A percentile compares a stretch with the other conserved stretches of the same genome.
phyloP scores from a whole-genome alignment of 495 filamentous ascomycete genomes.

The Melanomma pulvis-pyrius region DNA sequence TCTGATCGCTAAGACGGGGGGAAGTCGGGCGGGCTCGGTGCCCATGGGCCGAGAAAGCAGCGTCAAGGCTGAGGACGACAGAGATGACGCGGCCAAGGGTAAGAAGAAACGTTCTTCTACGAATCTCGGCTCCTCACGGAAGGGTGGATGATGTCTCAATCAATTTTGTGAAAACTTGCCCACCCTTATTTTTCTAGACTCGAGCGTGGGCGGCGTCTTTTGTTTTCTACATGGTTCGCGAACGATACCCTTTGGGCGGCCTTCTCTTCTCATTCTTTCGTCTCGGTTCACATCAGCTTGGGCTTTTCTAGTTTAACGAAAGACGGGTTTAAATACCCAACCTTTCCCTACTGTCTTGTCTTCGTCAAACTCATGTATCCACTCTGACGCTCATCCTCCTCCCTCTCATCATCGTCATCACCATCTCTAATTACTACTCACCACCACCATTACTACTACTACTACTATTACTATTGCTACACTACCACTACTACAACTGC shows the following conservation, averaged over 20 bases:
- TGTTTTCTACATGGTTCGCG: background rate
- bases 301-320: background rate
- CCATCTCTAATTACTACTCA: background rate
- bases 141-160: constrained; percentile 10
- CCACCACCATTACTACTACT: background rate
- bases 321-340: background rate
- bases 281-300: no score
- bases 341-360: background rate
- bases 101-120: constrained; percentile 38
- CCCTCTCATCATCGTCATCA: background rate
- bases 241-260: constrained; percentile 19
- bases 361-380: no score
- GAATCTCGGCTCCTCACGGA: background rate
- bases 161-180: background rate
- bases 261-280: background rate
- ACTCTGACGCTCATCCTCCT: background rate
- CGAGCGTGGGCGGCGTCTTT: background rate
- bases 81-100: constrained; percentile 34
- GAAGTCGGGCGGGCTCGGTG: constrained; percentile 48
- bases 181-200: background rate
- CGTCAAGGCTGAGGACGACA: constrained; percentile 43
- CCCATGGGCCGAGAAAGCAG: constrained; percentile 44
- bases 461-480: background rate
- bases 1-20: constrained; percentile 56
- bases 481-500: background rate